Percentiles rank a stretch among this genome's conserved stretches.
Evolutionary conservation across 202 grass and related monocot genomes (phyloP).

Genomic region (Cymbopogon flexuosus): DNA sequence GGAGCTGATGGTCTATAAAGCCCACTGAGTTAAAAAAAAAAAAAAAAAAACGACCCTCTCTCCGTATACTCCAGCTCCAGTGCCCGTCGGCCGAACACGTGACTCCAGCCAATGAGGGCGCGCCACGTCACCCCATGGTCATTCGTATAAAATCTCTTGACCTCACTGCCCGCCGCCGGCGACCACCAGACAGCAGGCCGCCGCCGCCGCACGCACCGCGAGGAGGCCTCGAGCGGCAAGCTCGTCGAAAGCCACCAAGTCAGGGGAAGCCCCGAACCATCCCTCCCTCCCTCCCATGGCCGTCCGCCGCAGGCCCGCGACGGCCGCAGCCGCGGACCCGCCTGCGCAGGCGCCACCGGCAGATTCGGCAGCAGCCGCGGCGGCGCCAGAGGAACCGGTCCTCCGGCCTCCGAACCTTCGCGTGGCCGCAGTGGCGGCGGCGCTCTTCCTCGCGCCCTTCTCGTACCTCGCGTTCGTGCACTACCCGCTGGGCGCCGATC

Average conservation of each 20-base stretch:
- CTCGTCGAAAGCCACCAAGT: neutral
- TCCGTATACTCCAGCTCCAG: neutral
- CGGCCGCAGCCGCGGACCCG: neutral
- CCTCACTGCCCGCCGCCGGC: conserved; percentile 30
- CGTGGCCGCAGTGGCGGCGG: conserved; percentile 34
- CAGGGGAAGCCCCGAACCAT: neutral
- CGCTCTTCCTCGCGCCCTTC: conserved; percentile 71
- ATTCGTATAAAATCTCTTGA: neutral
- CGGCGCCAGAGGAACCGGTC: conserved; percentile 28
- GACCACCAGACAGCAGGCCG: conserved; percentile 11
- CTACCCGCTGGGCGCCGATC: conserved; percentile 62
- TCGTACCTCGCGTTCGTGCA: conserved; percentile 78
- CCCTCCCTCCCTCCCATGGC: conserved; percentile 12
- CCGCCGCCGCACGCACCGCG: neutral
- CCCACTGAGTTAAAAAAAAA: too few species aligned
- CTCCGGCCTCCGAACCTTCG: conserved; percentile 62
- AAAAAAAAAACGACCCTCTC: too few species aligned
- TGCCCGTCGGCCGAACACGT: conserved; percentile 35
- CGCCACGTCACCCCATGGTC: conserved; percentile 24
- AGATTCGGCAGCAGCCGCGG: neutral
- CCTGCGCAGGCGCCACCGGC: neutral
- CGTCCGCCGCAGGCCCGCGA: conserved; percentile 22
- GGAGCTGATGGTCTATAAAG: too few species aligned
- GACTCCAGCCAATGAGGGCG: conserved; percentile 29
- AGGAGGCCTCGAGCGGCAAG: neutral